These are phyloP conservation scores for Kickxella alabastrina DNA, from an alignment of 192 early-diverging fungal genomes.

Conservation along the genomic window DNA sequence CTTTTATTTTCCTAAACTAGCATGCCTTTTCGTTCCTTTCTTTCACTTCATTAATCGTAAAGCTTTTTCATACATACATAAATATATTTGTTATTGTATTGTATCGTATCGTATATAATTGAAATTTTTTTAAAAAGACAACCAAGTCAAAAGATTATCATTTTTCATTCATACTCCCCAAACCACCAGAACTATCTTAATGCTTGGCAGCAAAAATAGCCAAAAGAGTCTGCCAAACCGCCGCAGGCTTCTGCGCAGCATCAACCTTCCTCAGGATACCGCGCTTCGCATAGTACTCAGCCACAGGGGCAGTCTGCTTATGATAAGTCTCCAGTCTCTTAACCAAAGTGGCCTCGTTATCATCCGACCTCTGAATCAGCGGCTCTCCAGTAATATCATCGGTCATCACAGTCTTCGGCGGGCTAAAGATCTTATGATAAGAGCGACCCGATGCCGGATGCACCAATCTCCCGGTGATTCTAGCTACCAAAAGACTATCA, in stretches of 20 bases:
- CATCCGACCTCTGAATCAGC: conserved; percentile 94
- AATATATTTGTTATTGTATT: conserved; percentile 1
- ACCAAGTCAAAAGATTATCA: background rate
- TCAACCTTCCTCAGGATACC: conserved; percentile 92
- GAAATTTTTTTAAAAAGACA: background rate
- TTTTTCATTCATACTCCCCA: no score
- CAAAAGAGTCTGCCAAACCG: conserved; percentile 84
- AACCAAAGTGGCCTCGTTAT: conserved; percentile 88
- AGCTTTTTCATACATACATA: background rate
- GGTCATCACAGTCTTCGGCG: conserved; percentile 83
- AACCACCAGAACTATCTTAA: no score
- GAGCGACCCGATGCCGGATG: conserved; percentile 89
- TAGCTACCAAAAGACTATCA: conserved; percentile 86
- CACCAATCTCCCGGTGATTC: conserved; percentile 96
- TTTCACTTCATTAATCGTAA: no score
- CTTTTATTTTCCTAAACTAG: background rate
- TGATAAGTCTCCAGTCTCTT: conserved; percentile 89
- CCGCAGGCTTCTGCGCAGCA: conserved; percentile 81
- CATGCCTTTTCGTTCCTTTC: no score
- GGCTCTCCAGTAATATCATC: conserved; percentile 99
- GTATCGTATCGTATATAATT: background rate
- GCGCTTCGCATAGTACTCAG: conserved; percentile 88
- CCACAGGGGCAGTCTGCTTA: conserved; percentile 76
- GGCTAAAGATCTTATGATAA: conserved; percentile 97
- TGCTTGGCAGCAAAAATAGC: conserved; percentile 75